A percentile compares a stretch with the other conserved stretches of the same genome.
Evolutionary conservation across 768 basidiomycete genomes (phyloP).

Genomic region (Russula virescens): DNA sequence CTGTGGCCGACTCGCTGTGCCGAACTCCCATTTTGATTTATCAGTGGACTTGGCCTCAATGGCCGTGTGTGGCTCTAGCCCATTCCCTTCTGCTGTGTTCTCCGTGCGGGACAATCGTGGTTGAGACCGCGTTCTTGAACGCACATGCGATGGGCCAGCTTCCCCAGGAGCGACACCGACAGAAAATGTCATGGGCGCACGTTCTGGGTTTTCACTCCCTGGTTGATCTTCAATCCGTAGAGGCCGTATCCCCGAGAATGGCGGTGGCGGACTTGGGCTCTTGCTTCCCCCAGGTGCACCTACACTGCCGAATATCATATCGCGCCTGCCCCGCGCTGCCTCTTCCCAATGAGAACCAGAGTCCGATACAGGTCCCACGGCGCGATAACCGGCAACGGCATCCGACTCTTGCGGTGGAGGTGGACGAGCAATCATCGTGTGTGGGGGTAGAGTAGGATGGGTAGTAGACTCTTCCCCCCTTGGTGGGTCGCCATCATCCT

Average conservation of each 20-base stretch:
- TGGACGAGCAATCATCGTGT: slow-evolving; percentile 31
- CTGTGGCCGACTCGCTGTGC: slow-evolving; percentile 35
- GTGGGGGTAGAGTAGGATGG: slow-evolving; percentile 27
- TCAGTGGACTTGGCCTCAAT: slow-evolving; percentile 30
- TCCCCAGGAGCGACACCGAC: slow-evolving; percentile 43
- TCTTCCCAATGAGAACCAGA: neutral
- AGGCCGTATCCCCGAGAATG: slow-evolving; percentile 4
- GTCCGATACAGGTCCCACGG: slow-evolving; percentile 25
- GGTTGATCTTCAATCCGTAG: neutral
- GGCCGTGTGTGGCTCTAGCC: neutral
- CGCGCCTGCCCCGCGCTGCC: slow-evolving; percentile 9
- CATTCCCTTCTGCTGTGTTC: slow-evolving; percentile 3
- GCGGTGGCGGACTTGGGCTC: slow-evolving; percentile 27
- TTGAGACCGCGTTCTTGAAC: slow-evolving; percentile 31
- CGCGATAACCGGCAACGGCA: slow-evolving; percentile 35
- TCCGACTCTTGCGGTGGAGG: slow-evolving; percentile 33
- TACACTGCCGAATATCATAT: slow-evolving; percentile 24
- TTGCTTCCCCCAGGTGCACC: slow-evolving; percentile 10
- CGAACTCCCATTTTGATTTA: slow-evolving; percentile 51
- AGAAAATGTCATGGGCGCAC: slow-evolving; percentile 36
- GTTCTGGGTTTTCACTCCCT: slow-evolving; percentile 27
- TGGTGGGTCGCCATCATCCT: slow-evolving; percentile 4
- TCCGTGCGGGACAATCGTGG: slow-evolving; percentile 10
- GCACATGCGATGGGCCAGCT: slow-evolving; percentile 28
- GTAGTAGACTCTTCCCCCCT: slow-evolving; percentile 9